Evolutionary conservation across 495 filamentous ascomycete species (phyloP).

Genomic region (Penicillium canariense): DNA sequence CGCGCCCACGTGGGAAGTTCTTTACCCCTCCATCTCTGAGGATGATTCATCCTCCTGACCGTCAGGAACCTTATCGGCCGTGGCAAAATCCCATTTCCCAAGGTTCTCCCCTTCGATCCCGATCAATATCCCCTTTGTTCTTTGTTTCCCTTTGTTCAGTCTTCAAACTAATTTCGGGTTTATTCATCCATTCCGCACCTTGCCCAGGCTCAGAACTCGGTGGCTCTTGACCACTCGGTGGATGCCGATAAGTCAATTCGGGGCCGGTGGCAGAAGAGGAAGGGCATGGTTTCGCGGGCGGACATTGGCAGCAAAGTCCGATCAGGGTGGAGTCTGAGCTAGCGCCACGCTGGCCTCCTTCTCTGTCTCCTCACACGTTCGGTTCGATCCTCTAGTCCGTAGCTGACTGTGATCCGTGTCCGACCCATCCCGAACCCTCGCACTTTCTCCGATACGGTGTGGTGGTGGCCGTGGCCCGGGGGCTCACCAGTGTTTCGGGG

Average conservation of each 20-base stretch:
- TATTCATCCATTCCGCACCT: too few species aligned
- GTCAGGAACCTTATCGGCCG: conserved; percentile 19
- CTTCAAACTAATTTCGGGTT: too few species aligned
- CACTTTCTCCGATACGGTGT: background rate
- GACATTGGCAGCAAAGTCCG: background rate
- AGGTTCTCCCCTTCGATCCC: background rate
- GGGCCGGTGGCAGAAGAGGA: background rate
- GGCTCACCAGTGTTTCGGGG: conserved; percentile 15
- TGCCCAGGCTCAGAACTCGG: too few species aligned
- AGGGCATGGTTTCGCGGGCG: conserved; percentile 9
- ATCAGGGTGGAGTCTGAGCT: conserved; percentile 6
- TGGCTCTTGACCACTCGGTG: too few species aligned
- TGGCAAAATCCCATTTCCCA: background rate
- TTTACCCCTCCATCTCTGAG: conserved; percentile 5
- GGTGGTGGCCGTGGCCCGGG: background rate
- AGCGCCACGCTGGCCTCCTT: background rate
- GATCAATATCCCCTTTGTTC: too few species aligned
- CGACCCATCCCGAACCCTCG: too few species aligned
- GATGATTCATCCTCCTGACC: background rate
- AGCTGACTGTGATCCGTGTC: too few species aligned
- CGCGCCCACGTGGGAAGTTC: conserved; percentile 23
- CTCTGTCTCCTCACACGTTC: too few species aligned
- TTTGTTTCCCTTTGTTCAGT: background rate
- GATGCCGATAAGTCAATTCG: too few species aligned
- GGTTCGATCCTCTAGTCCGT: too few species aligned